Percentiles rank a stretch among this genome's conserved stretches.
Conservation (phyloP, 1,284 basidiomycete genomes). For the Lentinula novae-zelandiae region DNA sequence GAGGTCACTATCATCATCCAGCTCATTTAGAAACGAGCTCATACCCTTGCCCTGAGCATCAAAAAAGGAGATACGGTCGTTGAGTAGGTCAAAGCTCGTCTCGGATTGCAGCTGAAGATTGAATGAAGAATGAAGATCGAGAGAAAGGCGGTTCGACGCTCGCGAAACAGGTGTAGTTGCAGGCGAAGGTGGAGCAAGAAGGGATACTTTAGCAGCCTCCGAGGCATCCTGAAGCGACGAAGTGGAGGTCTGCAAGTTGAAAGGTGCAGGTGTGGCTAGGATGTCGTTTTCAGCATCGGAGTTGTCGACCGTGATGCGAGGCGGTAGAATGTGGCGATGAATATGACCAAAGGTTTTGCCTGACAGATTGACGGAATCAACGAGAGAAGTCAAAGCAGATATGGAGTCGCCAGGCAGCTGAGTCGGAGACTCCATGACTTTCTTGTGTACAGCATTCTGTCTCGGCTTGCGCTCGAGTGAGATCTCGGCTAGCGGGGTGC, state of each 20-base stretch:
- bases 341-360: slow-evolving; percentile 13
- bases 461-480: slow-evolving; percentile 25
- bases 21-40: slow-evolving; percentile 27
- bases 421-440: slow-evolving; percentile 24
- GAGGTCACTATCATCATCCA: slow-evolving; percentile 27
- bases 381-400: slow-evolving; percentile 12
- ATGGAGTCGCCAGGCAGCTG: slow-evolving; percentile 15
- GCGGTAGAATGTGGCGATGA: not conserved
- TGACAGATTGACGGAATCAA: slow-evolving; percentile 14
- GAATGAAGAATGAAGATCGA: slow-evolving; percentile 59
- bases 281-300: not conserved
- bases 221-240: slow-evolving; percentile 15
- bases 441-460: slow-evolving; percentile 28
- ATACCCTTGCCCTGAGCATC: slow-evolving; percentile 20
- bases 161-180: slow-evolving; percentile 17
- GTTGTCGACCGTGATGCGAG: slow-evolving; percentile 9
- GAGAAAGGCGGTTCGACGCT: slow-evolving; percentile 37
- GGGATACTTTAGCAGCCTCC: slow-evolving; percentile 16
- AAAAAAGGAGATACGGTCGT: slow-evolving; percentile 60
- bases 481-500: slow-evolving; percentile 34
- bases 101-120: slow-evolving; percentile 53
- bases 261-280: slow-evolving; percentile 10
- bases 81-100: slow-evolving; percentile 58
- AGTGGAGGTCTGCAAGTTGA: slow-evolving; percentile 3
- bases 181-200: slow-evolving; percentile 17